phyloP scores from a whole-genome alignment of 1,139 yeast species.

The Diutina mesorugosa region DNA sequence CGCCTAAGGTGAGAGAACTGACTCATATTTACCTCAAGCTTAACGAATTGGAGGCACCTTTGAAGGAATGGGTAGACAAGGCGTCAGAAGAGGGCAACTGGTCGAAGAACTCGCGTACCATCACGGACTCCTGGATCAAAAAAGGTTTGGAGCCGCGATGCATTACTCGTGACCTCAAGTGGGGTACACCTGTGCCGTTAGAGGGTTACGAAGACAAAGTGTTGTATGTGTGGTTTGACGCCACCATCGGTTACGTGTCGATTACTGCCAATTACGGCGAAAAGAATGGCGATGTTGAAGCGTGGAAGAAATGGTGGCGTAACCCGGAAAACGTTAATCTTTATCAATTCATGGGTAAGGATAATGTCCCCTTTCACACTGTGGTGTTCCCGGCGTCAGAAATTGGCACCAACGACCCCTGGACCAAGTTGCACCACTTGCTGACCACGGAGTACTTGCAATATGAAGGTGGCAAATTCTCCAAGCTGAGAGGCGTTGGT shows the following conservation, averaged over 20 bases:
- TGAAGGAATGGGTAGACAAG: constrained; percentile 59
- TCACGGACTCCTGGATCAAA: constrained; percentile 85
- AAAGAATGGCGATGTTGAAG: constrained; percentile 30
- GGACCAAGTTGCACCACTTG: constrained; percentile 88
- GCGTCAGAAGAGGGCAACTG: constrained; percentile 66
- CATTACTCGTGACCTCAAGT: constrained; percentile 88
- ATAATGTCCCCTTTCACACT: constrained; percentile 96
- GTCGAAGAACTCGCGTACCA: constrained; percentile 83
- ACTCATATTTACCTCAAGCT: constrained; percentile 77
- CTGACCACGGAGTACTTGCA: constrained; percentile 94
- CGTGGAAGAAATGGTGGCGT: constrained; percentile 76
- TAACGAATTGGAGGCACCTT: constrained; percentile 68
- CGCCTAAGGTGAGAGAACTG: constrained; percentile 71
- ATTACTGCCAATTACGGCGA: constrained; percentile 90
- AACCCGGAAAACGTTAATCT: constrained; percentile 72
- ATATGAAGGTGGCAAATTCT: constrained; percentile 95
- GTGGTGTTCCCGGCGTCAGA: constrained; percentile 93
- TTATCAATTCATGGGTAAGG: constrained; percentile 98
- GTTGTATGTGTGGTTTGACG: constrained; percentile 97
- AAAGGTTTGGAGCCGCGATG: constrained; percentile 92
- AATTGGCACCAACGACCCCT: constrained; percentile 74
- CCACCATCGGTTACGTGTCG: constrained; percentile 90
- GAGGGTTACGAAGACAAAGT: constrained; percentile 78
- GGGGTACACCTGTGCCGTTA: constrained; percentile 98
- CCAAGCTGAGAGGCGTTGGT: constrained; percentile 93